phyloP scores from a whole-genome alignment of 1,284 basidiomycete genomes.

The Apiotrichum domesticum region DNA sequence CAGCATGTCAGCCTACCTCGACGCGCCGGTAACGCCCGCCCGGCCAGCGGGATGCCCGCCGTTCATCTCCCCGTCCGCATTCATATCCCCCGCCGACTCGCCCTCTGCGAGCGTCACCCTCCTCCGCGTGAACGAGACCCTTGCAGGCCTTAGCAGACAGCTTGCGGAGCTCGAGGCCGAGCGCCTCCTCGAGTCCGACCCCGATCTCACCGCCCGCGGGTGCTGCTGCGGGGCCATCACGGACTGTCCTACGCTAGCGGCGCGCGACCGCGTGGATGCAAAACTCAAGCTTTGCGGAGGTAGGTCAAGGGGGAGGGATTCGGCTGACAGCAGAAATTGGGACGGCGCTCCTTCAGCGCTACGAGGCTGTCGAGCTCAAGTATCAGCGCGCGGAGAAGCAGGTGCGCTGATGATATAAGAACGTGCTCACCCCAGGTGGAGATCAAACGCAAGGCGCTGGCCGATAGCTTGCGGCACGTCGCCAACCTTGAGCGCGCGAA shows the following conservation, averaged over 20 bases:
- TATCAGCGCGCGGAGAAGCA: constrained; percentile 51
- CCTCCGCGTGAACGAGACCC: constrained; percentile 35
- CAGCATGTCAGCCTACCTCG: too few species aligned
- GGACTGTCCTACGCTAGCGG: constrained; percentile 48
- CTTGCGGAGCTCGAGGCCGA: constrained; percentile 27
- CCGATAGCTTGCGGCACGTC: constrained; percentile 34
- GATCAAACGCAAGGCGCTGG: constrained; percentile 35
- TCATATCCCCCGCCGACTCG: constrained; percentile 14
- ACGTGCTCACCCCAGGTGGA: constrained; percentile 23
- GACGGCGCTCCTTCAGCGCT: constrained; percentile 75
- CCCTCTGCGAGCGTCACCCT: constrained; percentile 30
- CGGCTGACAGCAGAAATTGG: constrained; percentile 64
- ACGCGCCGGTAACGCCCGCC: neutral
- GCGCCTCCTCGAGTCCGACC: constrained; percentile 11
- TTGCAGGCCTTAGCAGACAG: constrained; percentile 35
- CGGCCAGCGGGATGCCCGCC: neutral
- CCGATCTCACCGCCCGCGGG: constrained; percentile 18
- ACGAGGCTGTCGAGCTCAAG: constrained; percentile 73
- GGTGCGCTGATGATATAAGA: constrained; percentile 24
- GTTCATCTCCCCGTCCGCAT: neutral
- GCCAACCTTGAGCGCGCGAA: constrained; percentile 43
- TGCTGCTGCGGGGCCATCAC: constrained; percentile 22
- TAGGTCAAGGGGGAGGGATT: constrained; percentile 42
- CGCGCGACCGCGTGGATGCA: constrained; percentile 64
- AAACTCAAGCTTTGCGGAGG: constrained; percentile 75